Base-by-base conservation (phyloP, 129 eudicot species). In the Smallanthus sonchifolius region DNA sequence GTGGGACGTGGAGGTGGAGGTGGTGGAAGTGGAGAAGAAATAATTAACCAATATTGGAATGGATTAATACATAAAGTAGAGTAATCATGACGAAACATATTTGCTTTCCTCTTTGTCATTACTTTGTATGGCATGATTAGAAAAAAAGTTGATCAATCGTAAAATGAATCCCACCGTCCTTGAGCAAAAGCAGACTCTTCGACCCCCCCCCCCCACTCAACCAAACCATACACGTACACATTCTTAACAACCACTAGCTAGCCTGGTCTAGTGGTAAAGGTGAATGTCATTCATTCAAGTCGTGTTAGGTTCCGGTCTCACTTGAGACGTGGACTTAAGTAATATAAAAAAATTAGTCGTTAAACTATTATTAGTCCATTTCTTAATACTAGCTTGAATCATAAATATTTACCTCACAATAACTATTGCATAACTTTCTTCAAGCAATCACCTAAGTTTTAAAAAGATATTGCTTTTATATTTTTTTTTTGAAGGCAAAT, bases 1-100 rank as follows among this genome's bases (percentile, higher is more conserved):
- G 60, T 45, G 63, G 76, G 84, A 72, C n/a, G n/a, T n/a, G n/a
- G n/a, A n/a, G n/a, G n/a, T n/a, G n/a, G n/a, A n/a, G n/a, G n/a
- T n/a, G 75, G 84, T 81, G 91, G 81, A 87, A 86, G 90, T 84
- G 85, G 86, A 84, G 85, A 67, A 78, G 85, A 65, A 87, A 87
- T 84, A 55, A 79, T 83, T 70, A 79, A 64, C 42, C 47, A 68
- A 69, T 62, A 84, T 78, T 68, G 55, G 77, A 37, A 81, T 68
- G 55, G 74, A 84, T 74, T 78, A 79, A 20, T 56, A 61, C 72
- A 51, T 80, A 55, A 63, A 82, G 84, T 85, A 72, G 72, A 75
- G 51, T 65, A 52, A 82, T 85, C 67, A 83, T 86, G 77, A 60
- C 43, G 75, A 78, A 80, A 69, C 83, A 80, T 83, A 43, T 70